Conservation (phyloP, 768 basidiomycete genomes). For the Termitomyces sp. region DNA sequence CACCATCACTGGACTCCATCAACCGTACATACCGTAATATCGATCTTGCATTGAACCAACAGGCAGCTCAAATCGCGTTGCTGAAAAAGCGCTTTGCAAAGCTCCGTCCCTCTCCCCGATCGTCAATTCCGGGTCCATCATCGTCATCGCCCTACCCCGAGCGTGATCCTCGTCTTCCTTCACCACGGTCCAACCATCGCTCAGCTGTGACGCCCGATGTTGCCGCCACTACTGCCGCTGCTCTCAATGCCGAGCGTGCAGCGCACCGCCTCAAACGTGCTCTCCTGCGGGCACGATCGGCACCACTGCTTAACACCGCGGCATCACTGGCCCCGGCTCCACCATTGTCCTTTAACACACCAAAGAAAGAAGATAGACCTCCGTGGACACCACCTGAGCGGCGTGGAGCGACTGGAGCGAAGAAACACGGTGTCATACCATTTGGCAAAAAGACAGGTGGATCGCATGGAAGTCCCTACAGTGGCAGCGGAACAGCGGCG, state of each 20-base stretch:
- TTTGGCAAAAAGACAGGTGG: constrained; percentile 32
- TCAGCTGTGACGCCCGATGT: constrained; percentile 58
- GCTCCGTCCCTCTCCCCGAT: constrained; percentile 38
- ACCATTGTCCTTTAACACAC: constrained; percentile 36
- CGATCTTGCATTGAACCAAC: constrained; percentile 65
- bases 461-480: constrained; percentile 10
- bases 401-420: constrained; percentile 34
- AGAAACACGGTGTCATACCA: constrained; percentile 39
- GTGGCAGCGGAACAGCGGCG: constrained; percentile 16
- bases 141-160: constrained; percentile 16
- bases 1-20: constrained; percentile 83
- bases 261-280: constrained; percentile 70
- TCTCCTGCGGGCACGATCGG: constrained; percentile 55
- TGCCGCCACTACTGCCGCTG: constrained; percentile 74
- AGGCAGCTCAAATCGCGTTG: constrained; percentile 49
- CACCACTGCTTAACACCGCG: constrained; percentile 66
- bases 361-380: constrained; percentile 29
- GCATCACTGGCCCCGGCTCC: constrained; percentile 38
- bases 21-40: constrained; percentile 86
- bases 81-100: constrained; percentile 54
- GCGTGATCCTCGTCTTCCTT: constrained; percentile 43
- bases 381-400: constrained; percentile 23
- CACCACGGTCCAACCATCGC: constrained; percentile 33
- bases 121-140: neutral
- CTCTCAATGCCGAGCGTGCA: constrained; percentile 77